These are phyloP conservation scores for Brassica incana DNA, from an alignment of 345 rosid species.

Conservation along the genomic window DNA sequence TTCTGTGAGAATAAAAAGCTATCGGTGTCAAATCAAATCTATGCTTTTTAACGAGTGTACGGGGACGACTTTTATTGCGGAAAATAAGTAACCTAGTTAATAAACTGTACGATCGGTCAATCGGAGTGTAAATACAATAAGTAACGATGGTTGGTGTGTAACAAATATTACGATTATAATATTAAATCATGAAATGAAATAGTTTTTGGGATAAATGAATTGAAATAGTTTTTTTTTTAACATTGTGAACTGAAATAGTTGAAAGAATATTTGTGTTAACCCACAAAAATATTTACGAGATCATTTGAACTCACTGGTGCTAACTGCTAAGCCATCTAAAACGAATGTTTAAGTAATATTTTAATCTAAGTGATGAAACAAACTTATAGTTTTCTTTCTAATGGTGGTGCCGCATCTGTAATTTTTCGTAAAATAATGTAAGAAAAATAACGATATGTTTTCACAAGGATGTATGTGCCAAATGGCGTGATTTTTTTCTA, in stretches of 20 bases:
- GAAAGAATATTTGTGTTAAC: not conserved
- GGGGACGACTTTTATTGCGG: constrained; percentile 30
- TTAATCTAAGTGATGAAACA: not conserved
- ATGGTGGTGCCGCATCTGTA: not conserved
- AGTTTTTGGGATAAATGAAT: not conserved
- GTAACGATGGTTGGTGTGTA: not conserved
- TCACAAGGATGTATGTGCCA: not conserved
- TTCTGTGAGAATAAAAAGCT: constrained; percentile 34
- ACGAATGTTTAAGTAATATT: not conserved
- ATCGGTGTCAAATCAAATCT: constrained; percentile 36
- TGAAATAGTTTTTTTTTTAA: not conserved
- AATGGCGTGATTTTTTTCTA: not conserved
- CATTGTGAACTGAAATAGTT: not conserved
- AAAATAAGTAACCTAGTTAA: constrained; percentile 1
- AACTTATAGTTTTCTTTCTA: not conserved
- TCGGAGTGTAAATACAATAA: not conserved
- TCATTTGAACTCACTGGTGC: not conserved
- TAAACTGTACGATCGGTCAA: constrained; percentile 20
- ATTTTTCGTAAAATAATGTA: not conserved
- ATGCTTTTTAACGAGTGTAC: constrained; percentile 28
- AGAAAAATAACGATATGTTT: not conserved
- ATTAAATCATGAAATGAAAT: not conserved
- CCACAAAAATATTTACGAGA: not conserved
- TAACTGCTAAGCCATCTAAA: not conserved
- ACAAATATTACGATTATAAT: not conserved